phyloP scores from a whole-genome alignment of 2,329 filamentous ascomycete species.

The Trichoderma breve region DNA sequence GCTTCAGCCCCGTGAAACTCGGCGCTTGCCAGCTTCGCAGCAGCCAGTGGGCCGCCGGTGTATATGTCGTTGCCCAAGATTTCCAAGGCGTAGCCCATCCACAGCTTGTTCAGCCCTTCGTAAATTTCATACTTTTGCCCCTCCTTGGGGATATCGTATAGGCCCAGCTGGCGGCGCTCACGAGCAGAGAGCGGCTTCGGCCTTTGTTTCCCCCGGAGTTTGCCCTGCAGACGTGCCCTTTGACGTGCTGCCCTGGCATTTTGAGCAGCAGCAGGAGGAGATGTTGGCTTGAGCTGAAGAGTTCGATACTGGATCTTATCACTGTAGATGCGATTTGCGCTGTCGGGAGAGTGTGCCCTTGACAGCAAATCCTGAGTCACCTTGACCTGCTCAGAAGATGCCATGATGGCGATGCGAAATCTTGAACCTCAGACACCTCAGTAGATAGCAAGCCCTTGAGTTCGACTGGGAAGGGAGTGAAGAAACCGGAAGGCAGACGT shows the following conservation, averaged over 20 bases:
- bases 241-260: conserved; percentile 58
- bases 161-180: conserved; percentile 68
- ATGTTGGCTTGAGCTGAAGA: conserved; percentile 73
- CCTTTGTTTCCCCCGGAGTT: conserved; percentile 48
- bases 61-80: conserved; percentile 64
- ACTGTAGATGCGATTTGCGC: conserved; percentile 67
- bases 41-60: conserved; percentile 56
- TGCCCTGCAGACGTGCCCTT: conserved; percentile 47
- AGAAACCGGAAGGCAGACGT: background rate
- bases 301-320: conserved; percentile 83
- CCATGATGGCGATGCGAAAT: conserved; percentile 30
- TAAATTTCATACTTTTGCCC: conserved; percentile 69
- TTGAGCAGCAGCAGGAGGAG: conserved; percentile 59
- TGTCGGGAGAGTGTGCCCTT: conserved; percentile 75
- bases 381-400: conserved; percentile 33
- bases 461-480: background rate
- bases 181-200: conserved; percentile 74
- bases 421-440: too few species aligned
- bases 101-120: conserved; percentile 72
- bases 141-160: conserved; percentile 71
- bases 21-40: conserved; percentile 75
- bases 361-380: conserved; percentile 65
- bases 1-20: conserved; percentile 88
- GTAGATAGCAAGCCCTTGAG: background rate
- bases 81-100: conserved; percentile 82